A percentile compares a stretch with the other conserved stretches of the same genome.
phyloP scores from a whole-genome alignment of 1,139 yeast genomes.

The Schizosaccharomyces versatilis region DNA sequence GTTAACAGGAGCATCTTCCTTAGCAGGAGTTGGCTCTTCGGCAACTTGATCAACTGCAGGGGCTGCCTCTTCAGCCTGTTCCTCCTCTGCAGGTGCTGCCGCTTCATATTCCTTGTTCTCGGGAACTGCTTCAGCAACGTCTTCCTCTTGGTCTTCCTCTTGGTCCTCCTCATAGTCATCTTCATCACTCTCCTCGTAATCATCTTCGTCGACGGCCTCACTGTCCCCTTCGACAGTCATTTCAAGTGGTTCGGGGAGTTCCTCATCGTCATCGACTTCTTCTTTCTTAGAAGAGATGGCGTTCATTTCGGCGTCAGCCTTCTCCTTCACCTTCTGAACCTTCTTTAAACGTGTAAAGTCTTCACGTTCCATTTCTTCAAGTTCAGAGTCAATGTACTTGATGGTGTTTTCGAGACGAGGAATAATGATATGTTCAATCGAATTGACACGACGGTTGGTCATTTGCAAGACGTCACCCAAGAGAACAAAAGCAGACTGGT shows the following conservation, averaged over 20 bases:
- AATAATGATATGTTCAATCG: slow-evolving; percentile 92
- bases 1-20: no score
- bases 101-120: neutral
- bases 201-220: neutral
- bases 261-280: neutral
- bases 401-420: slow-evolving; percentile 95
- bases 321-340: slow-evolving; percentile 89
- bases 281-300: slow-evolving; percentile 26
- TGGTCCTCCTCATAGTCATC: neutral
- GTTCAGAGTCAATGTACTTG: slow-evolving; percentile 75
- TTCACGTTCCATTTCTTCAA: slow-evolving; percentile 94
- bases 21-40: no score
- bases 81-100: no score
- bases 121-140: neutral
- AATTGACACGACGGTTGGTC: slow-evolving; percentile 93
- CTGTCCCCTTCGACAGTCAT: neutral
- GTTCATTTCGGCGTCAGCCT: slow-evolving; percentile 36
- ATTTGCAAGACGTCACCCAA: slow-evolving; percentile 94
- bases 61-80: no score
- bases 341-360: slow-evolving; percentile 90
- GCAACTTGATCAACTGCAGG: no score
- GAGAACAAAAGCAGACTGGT: slow-evolving; percentile 78
- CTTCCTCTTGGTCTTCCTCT: neutral
- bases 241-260: neutral
- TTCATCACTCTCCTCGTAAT: neutral